phyloP scores from a whole-genome alignment of 208 protist genomes.

The Novymonas esmeraldas region DNA sequence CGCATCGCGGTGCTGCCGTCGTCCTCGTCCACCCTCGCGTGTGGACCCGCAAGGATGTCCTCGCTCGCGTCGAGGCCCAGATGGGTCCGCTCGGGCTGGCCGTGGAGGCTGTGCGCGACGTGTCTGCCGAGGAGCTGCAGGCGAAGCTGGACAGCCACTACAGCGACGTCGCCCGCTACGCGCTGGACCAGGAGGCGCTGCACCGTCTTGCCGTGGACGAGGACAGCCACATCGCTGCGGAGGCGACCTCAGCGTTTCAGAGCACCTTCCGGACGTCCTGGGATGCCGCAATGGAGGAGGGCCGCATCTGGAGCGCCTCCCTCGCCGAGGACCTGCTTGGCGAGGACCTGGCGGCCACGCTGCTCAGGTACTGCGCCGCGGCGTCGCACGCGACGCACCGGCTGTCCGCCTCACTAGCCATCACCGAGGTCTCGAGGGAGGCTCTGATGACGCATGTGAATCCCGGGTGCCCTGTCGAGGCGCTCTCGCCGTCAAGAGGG shows the following conservation, averaged over 20 bases:
- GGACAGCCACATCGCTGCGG: constrained; percentile 19
- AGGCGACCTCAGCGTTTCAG: constrained; percentile 39
- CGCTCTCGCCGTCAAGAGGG: constrained; percentile 2
- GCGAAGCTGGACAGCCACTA: constrained; percentile 81
- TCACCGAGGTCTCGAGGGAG: constrained; percentile 19
- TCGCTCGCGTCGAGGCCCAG: constrained; percentile 27
- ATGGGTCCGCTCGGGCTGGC: constrained; percentile 31
- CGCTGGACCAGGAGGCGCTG: constrained; percentile 40
- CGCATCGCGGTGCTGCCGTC: constrained; percentile 14
- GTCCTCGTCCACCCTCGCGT: constrained; percentile 52
- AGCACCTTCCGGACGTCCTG: constrained; percentile 52
- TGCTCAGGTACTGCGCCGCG: constrained; percentile 39
- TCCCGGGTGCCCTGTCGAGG: constrained; percentile 7
- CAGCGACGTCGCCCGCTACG: constrained; percentile 61
- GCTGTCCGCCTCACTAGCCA: constrained; percentile 7
- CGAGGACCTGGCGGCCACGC: constrained; percentile 54
- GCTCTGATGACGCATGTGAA: constrained; percentile 15
- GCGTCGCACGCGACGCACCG: constrained; percentile 7
- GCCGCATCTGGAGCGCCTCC: constrained; percentile 72
- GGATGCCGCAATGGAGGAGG: constrained; percentile 49
- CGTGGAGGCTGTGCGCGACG: constrained; percentile 42
- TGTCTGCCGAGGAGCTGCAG: constrained; percentile 44
- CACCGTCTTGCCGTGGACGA: constrained; percentile 17
- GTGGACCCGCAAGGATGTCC: constrained; percentile 8
- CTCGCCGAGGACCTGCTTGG: constrained; percentile 71